Evolutionary conservation across 1,139 yeast species (phyloP).

Genomic region (Yamadazyma dushanensis): DNA sequence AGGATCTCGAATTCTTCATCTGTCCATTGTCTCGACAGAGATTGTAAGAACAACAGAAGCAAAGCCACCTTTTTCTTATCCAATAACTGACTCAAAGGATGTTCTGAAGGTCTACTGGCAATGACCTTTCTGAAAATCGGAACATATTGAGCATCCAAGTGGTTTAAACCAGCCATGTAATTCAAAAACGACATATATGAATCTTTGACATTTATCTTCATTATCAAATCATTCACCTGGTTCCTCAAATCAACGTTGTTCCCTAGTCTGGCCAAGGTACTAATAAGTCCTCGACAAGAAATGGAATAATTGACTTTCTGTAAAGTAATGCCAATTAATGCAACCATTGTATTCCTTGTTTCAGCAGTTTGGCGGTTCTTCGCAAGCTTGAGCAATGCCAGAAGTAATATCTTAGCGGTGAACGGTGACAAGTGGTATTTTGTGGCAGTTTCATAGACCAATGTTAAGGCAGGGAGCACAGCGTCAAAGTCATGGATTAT

Average conservation of each 20-base stretch:
- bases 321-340: neutral
- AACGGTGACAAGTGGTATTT: neutral
- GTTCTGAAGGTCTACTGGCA: no score
- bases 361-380: neutral
- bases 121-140: neutral
- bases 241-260: no score
- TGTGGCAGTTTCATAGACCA: neutral
- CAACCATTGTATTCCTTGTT: neutral
- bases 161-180: neutral
- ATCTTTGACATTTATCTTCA: conserved; percentile 21
- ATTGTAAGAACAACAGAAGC: conserved; percentile 20
- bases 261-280: conserved; percentile 6
- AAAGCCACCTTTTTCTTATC: conserved; percentile 14
- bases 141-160: neutral
- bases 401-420: conserved; percentile 5
- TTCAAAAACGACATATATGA: conserved; percentile 18
- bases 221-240: conserved; percentile 14
- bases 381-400: conserved; percentile 2
- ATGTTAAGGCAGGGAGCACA: neutral
- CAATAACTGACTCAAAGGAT: no score
- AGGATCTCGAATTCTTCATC: conserved; percentile 22
- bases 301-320: neutral
- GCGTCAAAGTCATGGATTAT: conserved; percentile 5
- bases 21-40: conserved; percentile 10
- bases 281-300: conserved; percentile 11